Percentiles rank a stretch among this genome's conserved stretches.
Conservation (phyloP, 1,284 basidiomycete genomes). For the Afroboletus lepidellus region DNA sequence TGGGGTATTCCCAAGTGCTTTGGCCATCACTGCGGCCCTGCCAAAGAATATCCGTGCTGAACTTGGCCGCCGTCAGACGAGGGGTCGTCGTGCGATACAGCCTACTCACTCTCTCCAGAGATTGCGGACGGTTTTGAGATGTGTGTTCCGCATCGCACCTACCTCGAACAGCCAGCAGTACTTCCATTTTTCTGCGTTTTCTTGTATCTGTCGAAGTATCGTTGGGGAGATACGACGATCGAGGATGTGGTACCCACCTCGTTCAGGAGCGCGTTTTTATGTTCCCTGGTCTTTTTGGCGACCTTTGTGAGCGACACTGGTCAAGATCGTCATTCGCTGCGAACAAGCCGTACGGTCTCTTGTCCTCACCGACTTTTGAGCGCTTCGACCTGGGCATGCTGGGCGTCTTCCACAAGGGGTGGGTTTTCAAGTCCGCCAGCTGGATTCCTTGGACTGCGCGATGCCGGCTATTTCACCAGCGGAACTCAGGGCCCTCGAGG, state of each 20-base stretch:
- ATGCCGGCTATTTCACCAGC: conserved; percentile 34
- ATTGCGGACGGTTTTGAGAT: conserved; percentile 90
- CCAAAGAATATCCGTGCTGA: conserved; percentile 93
- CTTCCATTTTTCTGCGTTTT: conserved; percentile 81
- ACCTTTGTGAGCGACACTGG: conserved; percentile 79
- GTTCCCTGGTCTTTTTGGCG: conserved; percentile 75
- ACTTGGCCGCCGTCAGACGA: conserved; percentile 39
- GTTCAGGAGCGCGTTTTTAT: conserved; percentile 83
- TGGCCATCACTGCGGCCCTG: conserved; percentile 90
- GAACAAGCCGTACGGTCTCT: neutral
- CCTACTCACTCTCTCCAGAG: conserved; percentile 87
- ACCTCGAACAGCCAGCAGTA: conserved; percentile 96
- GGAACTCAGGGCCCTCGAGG: conserved; percentile 60
- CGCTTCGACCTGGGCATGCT: conserved; percentile 87
- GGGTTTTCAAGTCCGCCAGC: conserved; percentile 37
- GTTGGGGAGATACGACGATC: conserved; percentile 5
- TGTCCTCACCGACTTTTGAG: conserved; percentile 69
- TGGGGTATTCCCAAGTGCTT: conserved; percentile 86
- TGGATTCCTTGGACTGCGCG: conserved; percentile 16
- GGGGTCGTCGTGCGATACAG: neutral
- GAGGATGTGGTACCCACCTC: conserved; percentile 53
- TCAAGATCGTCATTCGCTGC: conserved; percentile 16
- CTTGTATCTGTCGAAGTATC: conserved; percentile 60
- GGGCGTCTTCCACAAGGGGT: conserved; percentile 14
- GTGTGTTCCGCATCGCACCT: conserved; percentile 92